Percentiles rank a stretch among this genome's conserved stretches.
Evolutionary conservation across 768 basidiomycete genomes (phyloP).

Genomic region (Russula compacta): DNA sequence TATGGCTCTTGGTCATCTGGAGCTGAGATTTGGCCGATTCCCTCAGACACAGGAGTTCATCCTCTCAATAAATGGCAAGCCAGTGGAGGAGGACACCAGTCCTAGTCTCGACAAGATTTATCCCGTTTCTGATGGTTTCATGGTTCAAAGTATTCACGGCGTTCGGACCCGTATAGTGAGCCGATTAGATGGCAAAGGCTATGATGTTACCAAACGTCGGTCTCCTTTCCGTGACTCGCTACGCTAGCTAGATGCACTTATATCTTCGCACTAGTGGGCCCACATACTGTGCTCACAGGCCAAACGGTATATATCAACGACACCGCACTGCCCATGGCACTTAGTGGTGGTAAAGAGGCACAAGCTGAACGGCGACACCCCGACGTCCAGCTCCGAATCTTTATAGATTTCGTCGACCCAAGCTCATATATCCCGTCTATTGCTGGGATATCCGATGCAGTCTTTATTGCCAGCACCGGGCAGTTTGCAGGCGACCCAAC

Average conservation of each 20-base stretch:
- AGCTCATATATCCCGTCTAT: conserved; percentile 34
- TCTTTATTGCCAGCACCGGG: conserved; percentile 53
- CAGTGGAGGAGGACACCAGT: conserved; percentile 55
- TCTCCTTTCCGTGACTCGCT: conserved; percentile 6
- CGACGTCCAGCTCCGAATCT: conserved; percentile 52
- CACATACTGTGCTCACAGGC: conserved; percentile 68
- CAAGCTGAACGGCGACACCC: conserved; percentile 26
- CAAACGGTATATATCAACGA: conserved; percentile 81
- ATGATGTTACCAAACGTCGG: conserved; percentile 78
- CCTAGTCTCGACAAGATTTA: conserved; percentile 60
- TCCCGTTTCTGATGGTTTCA: conserved; percentile 55
- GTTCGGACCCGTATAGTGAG: conserved; percentile 71
- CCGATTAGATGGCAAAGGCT: conserved; percentile 75
- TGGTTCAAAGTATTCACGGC: conserved; percentile 70
- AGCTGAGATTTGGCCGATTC: background rate
- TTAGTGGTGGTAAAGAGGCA: conserved; percentile 21
- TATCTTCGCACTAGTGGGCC: conserved; percentile 52
- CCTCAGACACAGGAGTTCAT: conserved; percentile 75
- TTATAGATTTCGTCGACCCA: conserved; percentile 43
- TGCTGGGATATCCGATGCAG: conserved; percentile 35
- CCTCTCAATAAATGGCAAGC: conserved; percentile 50
- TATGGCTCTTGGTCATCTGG: background rate
- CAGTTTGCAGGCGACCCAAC: conserved; percentile 62
- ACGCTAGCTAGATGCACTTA: background rate
- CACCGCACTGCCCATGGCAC: conserved; percentile 34